Base-by-base conservation (phyloP, 23 red algal species). In the Agarophyton chilense region DNA sequence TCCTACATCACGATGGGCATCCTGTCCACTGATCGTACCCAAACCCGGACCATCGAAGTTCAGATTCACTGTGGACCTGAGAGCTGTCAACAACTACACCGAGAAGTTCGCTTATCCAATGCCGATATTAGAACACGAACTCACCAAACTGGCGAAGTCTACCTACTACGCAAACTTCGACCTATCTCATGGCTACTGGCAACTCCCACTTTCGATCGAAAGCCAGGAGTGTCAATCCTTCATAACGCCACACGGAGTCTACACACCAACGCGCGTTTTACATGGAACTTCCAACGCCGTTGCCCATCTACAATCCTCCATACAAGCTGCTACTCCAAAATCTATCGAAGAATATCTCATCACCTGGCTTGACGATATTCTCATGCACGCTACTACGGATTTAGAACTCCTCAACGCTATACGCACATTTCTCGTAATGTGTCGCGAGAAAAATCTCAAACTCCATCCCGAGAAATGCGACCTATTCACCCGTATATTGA, bases 311-410 rank as follows among this genome's bases (percentile, higher is more conserved):
- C 79, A 83, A 40, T 11, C 79, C 34, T 2, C 21, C 8, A 1
- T 83, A 6, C 21, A 16, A 24, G 39, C 19, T 12, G 2, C 31
- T 7, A 2, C 66, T 58, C 79, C 8, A 13, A 2, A 6, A 5
- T 19, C 41, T 10, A 5, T 32, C n/a, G 55, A 24, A 21, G 12
- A n/a, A 25, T 11, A 25, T 11, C 19, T 65, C 6, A 19, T 83
- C 35, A 29, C 41, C 6, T 79, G 74, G 74, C 46, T 83, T 11
- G 79, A 83, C 41, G 79, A 83, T 31, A 44, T 83, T n/a, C 21
- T 67, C 2, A 24, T 67, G 1, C 55, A 83, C 22, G 14, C 31
- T 1, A n/a, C 33, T 3, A 83, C 79, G 4, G 19, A 2, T 34
- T 28, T 34, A 1, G 41, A 53, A 18, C 44, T 38, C n/a, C 31